phyloP scores from a whole-genome alignment of 2,329 filamentous ascomycete species.

The Drechslera avenae region DNA sequence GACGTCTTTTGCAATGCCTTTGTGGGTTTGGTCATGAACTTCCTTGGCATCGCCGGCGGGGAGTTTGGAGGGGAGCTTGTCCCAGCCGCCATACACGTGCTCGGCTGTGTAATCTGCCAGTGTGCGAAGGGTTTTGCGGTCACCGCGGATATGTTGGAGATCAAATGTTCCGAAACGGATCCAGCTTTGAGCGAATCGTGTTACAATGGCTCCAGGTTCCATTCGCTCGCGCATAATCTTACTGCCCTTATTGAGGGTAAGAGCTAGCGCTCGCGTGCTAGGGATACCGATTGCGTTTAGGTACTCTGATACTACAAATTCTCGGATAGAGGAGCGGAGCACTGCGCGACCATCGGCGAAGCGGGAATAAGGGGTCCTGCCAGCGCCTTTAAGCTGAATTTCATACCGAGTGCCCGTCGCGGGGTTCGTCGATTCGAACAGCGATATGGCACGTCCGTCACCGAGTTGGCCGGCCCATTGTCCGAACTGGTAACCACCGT shows the following conservation, averaged over 20 bases:
- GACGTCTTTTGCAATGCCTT: constrained; percentile 60
- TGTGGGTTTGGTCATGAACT: constrained; percentile 49
- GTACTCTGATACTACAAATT: constrained; percentile 90
- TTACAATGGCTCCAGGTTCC: constrained; percentile 91
- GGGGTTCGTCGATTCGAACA: constrained; percentile 87
- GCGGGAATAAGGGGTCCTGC: constrained; percentile 89
- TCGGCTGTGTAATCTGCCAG: constrained; percentile 85
- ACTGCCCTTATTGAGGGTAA: constrained; percentile 68
- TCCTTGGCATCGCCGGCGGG: constrained; percentile 56
- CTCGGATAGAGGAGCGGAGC: constrained; percentile 86
- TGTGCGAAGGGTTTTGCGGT: constrained; percentile 73
- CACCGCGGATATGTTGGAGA: constrained; percentile 79
- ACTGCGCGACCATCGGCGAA: constrained; percentile 97
- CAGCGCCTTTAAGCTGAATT: constrained; percentile 91
- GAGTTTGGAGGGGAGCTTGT: constrained; percentile 70
- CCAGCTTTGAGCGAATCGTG: constrained; percentile 90
- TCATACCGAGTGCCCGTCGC: constrained; percentile 77
- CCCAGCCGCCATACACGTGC: constrained; percentile 87
- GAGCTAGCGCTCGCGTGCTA: constrained; percentile 80
- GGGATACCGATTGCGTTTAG: constrained; percentile 86
- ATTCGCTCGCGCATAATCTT: constrained; percentile 77
- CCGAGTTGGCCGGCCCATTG: constrained; percentile 96
- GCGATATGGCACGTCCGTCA: constrained; percentile 89
- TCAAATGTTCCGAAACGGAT: constrained; percentile 95
- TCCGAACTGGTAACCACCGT: constrained; percentile 75